Base-by-base conservation (phyloP, 352 stramenopile genomes). In the Globisporangium orthogonon region DNA sequence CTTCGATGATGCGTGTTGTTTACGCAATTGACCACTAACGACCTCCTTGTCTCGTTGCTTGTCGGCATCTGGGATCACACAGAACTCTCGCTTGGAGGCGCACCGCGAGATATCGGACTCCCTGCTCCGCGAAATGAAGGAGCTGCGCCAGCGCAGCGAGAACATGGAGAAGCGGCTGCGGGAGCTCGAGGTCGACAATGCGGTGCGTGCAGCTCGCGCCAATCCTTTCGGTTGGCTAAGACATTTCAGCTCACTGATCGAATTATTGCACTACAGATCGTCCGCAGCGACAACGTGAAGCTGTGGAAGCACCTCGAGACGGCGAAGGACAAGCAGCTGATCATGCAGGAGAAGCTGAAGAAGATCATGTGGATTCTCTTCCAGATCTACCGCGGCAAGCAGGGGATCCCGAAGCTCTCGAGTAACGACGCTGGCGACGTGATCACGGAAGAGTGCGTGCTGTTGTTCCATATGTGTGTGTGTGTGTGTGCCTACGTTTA, bases 311-410 rank as follows among this genome's bases (percentile, higher is more conserved):
- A 93, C 50, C 57, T 94, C 15, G 83, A 92, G 59, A 63, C 76
- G 0, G 79, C 86, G 41, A 93, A 95, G 61, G 83, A 95, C 63
- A 93, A 94, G 54, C 86, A 95, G 65, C 56, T 94, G 62, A 74
- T 94, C 43, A 95, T 95, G 86, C 83, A 95, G 56, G 83, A 92
- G 56, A 95, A 95, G 63, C 90, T 95, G 69, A 93, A 95, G 70
- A 95, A 95, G 70, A 95, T 95, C 57, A 89, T 95, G 78, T 95
- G 83, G 83, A 90, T 95, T 31, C 56, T 95, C 47, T 95, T 90
- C 59, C 83, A 95, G 67, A 94, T 95, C 65, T 94, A 94, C 65
- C 83, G 85, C 7, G 79, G 81, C 58, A 94, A 94, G 53, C 80
- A 91, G 43, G 74, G 69, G 7, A 72, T 94, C 13, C 83, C 85